These are phyloP conservation scores for Blastocystis hominis DNA, from an alignment of 352 stramenopile species.

Conservation along the genomic window DNA sequence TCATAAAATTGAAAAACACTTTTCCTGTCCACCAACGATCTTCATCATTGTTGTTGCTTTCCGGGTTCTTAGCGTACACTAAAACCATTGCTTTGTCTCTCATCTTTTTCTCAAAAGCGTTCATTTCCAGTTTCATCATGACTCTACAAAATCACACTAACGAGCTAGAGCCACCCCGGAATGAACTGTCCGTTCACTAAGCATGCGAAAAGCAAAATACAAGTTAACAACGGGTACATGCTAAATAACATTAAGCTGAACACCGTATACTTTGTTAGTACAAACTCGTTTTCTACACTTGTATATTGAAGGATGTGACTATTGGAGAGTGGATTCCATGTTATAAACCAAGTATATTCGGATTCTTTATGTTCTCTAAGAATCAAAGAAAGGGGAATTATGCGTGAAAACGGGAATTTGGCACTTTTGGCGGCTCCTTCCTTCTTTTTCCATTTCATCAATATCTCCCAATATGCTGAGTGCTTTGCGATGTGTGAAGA, in stretches of 20 bases:
- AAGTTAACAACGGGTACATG: background rate
- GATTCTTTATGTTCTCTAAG: no score
- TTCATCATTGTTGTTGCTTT: background rate
- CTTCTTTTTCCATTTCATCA: no score
- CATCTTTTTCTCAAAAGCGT: background rate
- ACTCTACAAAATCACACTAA: background rate
- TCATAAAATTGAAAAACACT: conserved; percentile 22
- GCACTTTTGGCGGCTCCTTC: background rate
- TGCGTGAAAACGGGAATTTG: background rate
- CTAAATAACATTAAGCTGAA: no score
- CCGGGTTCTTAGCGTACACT: background rate
- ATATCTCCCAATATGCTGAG: background rate
- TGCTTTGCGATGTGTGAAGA: background rate
- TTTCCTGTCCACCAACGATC: conserved; percentile 11
- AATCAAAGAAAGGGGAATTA: no score
- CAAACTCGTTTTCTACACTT: no score
- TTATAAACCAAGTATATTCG: no score
- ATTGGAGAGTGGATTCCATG: background rate
- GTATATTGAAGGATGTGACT: background rate
- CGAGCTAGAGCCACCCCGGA: background rate
- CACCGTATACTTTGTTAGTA: no score
- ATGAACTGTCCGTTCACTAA: background rate
- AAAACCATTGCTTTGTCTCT: background rate
- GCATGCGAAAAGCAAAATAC: background rate
- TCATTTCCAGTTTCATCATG: conserved; percentile 28